Percentiles rank a stretch among this genome's conserved stretches.
These are phyloP conservation scores for Dujonia santamariae DNA, from an alignment of 1,139 yeast species.

Conservation along the genomic window DNA sequence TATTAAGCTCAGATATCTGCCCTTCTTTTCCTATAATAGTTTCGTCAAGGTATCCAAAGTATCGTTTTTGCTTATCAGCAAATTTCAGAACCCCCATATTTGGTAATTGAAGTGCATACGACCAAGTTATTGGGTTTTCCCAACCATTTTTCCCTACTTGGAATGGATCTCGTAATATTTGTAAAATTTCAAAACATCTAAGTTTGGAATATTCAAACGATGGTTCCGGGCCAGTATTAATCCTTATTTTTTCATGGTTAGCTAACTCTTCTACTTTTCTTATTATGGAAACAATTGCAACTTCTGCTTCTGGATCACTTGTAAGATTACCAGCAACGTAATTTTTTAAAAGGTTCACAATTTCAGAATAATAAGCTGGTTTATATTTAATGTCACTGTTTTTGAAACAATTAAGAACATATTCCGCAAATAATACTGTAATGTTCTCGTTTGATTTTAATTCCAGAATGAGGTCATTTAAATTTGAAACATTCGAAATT, in stretches of 20 bases:
- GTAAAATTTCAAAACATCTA: conserved; percentile 46
- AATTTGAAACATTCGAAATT: conserved; percentile 24
- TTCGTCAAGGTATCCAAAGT: conserved; percentile 30
- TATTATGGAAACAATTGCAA: conserved; percentile 33
- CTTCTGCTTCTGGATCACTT: conserved; percentile 36
- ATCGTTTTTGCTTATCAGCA: conserved; percentile 41
- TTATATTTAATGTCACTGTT: conserved; percentile 10
- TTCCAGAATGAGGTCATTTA: conserved; percentile 25
- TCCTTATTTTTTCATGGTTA: conserved; percentile 18
- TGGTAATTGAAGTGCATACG: conserved; percentile 41
- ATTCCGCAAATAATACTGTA: conserved; percentile 20
- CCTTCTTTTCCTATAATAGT: conserved; percentile 1
- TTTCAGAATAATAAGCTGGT: conserved; percentile 30
- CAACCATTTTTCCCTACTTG: conserved; percentile 14
- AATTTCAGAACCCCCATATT: conserved; percentile 26
- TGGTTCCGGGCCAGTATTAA: conserved; percentile 15
- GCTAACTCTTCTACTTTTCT: conserved; percentile 29
- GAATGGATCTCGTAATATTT: conserved; percentile 8
- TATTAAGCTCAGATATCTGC: neutral
- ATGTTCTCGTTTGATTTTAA: conserved; percentile 25
- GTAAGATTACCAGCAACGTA: conserved; percentile 48
- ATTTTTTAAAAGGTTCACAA: conserved; percentile 43
- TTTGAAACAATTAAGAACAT: conserved; percentile 15
- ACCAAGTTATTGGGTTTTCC: conserved; percentile 50
- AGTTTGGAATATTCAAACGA: conserved; percentile 44